phyloP scores from a whole-genome alignment of 129 eudicot genomes.

The Flaveria bidentis region DNA sequence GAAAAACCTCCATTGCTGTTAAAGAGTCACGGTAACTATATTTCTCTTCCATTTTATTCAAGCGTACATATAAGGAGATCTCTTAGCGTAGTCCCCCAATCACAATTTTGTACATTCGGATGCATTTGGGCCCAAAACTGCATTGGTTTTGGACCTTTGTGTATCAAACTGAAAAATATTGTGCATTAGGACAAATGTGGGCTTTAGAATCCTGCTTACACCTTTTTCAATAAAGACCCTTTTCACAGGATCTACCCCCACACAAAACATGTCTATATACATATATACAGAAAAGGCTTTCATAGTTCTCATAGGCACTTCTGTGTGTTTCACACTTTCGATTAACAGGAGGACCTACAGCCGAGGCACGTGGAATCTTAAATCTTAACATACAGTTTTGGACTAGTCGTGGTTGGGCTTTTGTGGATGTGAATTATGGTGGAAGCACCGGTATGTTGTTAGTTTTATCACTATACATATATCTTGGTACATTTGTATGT shows the following conservation, averaged over 20 bases:
- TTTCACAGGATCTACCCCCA: neutral
- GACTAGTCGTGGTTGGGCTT: slow-evolving; percentile 99
- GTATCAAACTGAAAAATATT: neutral
- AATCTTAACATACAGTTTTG: slow-evolving; percentile 82
- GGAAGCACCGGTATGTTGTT: slow-evolving; percentile 86
- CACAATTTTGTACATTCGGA: neutral
- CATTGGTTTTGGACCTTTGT: neutral
- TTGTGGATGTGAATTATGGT: slow-evolving; percentile 98
- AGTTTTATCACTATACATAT: neutral
- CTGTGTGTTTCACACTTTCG: slow-evolving; percentile 22
- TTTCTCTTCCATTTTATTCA: slow-evolving; percentile 11
- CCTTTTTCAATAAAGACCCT: neutral
- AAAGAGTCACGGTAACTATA: slow-evolving; percentile 76
- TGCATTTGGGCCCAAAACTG: neutral
- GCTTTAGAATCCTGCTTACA: neutral
- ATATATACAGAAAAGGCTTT: neutral
- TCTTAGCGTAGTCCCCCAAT: neutral
- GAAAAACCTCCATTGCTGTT: slow-evolving; percentile 92
- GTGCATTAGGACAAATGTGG: neutral
- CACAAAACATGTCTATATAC: neutral
- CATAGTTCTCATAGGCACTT: neutral
- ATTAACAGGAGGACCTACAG: slow-evolving; percentile 86
- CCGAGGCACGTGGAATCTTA: slow-evolving; percentile 84
- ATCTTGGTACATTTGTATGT: neutral
- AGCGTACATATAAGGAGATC: neutral